Evolutionary conservation across 257 asterid species (phyloP), one percentile per base, ranked within the genome.

Genomic region (Solanum clarkiae): DNA sequence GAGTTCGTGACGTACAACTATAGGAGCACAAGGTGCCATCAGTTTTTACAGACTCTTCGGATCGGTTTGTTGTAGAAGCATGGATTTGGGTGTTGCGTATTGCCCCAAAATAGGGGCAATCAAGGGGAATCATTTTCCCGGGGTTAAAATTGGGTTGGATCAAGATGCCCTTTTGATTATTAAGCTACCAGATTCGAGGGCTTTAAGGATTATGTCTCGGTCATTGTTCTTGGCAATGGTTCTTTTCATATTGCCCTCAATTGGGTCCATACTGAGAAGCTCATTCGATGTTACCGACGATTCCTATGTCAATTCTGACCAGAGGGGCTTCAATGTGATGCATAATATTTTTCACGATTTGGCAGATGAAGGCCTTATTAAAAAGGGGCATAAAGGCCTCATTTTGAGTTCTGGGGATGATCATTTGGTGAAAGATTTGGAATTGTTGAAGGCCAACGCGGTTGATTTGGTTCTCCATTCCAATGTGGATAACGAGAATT

Each of bases 291-390:
- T 81, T 29, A 44, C 18, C 14, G 29, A 84, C 20, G 86, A 86
- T 9, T 55, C 79, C 29, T 24, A 62, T 3, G 22, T 75, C 82
- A 88, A 10, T 75, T 44, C 80, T 1, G 89, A 86, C 22, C 9
- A 44, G 22, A 74, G 82, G 10, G 88, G 84, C 63, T 87, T 89
- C 84, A 57, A 68, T 20, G 82, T 87, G 53, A 84, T 94, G 71
- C 93, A 95, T 18, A 29, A 65, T 71, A 84, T 93, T 65, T 86
- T 95, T 63, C 95, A 86, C n/a, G 94, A 95, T 88, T 85, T 95
- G 91, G 72, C 85, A 56, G 95, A 92, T 18, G 97, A 92, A 87
- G 98, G 97, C 84, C 92, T 94, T 7, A 71, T 95, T 57, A 91
- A 86, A 85, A 88, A 69, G 74, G 97, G 98, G 83, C 92, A 92